These are phyloP conservation scores for Eucalyptus tenuipes DNA, from an alignment of 345 rosid species.

Conservation along the genomic window DNA sequence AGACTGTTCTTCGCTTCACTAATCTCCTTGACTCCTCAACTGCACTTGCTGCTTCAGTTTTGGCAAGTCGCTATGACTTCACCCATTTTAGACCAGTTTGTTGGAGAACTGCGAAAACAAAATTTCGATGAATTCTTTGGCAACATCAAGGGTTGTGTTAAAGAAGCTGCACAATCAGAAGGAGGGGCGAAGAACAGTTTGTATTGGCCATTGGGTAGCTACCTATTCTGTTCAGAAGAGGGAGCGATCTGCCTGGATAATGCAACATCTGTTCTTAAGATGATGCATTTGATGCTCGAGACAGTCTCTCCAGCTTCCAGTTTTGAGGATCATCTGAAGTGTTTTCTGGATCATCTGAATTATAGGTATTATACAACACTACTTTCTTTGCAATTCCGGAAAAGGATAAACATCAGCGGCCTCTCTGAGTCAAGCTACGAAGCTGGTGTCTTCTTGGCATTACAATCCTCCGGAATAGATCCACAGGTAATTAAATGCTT, in stretches of 20 bases:
- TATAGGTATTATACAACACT: conserved; percentile 36
- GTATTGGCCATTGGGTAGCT: conserved; percentile 70
- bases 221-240: conserved; percentile 48
- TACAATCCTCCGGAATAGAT: conserved; percentile 45
- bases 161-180: background rate
- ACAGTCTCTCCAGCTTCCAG: conserved; percentile 8
- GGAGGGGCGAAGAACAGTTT: background rate
- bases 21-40: conserved; percentile 6
- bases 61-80: background rate
- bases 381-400: conserved; percentile 23
- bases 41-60: conserved; percentile 3
- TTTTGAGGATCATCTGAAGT: conserved; percentile 26
- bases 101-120: background rate
- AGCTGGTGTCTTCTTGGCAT: conserved; percentile 50
- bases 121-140: conserved; percentile 4
- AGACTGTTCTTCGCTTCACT: conserved; percentile 33
- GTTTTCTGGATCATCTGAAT: conserved; percentile 7
- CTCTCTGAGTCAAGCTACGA: conserved; percentile 45
- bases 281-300: conserved; percentile 40
- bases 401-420: conserved; percentile 11
- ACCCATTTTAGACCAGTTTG: conserved; percentile 17
- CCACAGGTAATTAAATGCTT: conserved; percentile 8
- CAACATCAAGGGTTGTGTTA: conserved; percentile 2
- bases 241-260: conserved; percentile 79
- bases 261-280: conserved; percentile 26